These are phyloP conservation scores for Capillidium heterosporum DNA, from an alignment of 371 early-diverging fungal species.

Conservation along the genomic window DNA sequence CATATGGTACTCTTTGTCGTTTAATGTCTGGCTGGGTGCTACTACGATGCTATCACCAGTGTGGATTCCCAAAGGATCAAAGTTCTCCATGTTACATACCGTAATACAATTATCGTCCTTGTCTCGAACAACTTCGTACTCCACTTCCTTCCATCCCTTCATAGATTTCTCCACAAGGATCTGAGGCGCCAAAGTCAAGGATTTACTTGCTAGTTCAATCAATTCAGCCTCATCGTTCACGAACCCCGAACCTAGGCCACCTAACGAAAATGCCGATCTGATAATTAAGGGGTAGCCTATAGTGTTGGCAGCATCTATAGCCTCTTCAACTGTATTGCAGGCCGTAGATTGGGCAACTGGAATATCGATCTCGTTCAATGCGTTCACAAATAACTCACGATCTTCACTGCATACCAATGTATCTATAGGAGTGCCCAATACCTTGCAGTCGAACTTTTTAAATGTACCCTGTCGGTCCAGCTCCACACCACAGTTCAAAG, in stretches of 20 bases:
- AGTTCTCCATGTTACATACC: conserved; percentile 97
- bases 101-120: conserved; percentile 85
- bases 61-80: conserved; percentile 93
- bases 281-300: conserved; percentile 90
- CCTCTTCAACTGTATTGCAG: conserved; percentile 61
- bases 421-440: conserved; percentile 80
- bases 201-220: conserved; percentile 51
- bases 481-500: conserved; percentile 80
- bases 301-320: conserved; percentile 51
- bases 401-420: conserved; percentile 87
- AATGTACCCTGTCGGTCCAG: conserved; percentile 66
- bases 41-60: conserved; percentile 96
- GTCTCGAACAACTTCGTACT: conserved; percentile 93
- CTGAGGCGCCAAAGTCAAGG: conserved; percentile 78
- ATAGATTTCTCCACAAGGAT: conserved; percentile 83
- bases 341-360: conserved; percentile 67
- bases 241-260: conserved; percentile 90
- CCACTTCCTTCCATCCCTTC: conserved; percentile 97
- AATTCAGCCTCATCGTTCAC: conserved; percentile 67
- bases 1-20: conserved; percentile 93
- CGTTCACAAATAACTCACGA: conserved; percentile 80
- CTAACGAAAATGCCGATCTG: conserved; percentile 84
- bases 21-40: conserved; percentile 85
- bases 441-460: conserved; percentile 63
- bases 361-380: conserved; percentile 65